Evolutionary conservation across 2,329 filamentous ascomycete species (phyloP).

Genomic region (Aplosporella prunicola): DNA sequence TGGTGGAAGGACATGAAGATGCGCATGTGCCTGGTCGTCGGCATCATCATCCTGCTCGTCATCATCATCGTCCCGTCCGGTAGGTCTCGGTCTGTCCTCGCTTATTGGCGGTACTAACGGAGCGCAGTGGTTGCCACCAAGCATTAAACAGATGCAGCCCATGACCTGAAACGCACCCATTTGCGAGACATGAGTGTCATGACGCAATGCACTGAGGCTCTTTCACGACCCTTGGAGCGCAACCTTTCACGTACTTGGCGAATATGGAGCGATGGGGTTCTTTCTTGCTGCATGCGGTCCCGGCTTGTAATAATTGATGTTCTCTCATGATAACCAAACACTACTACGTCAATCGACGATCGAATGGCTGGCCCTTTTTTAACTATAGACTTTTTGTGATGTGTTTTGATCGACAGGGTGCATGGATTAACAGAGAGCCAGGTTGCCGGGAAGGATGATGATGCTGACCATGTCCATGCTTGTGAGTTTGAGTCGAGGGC

Average conservation of each 20-base stretch:
- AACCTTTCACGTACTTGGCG: constrained; percentile 12
- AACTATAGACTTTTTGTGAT: no score
- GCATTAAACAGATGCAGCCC: constrained; percentile 7
- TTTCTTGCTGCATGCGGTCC: constrained; percentile 12
- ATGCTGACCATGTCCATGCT: no score
- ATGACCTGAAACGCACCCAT: constrained; percentile 6
- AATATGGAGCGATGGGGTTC: constrained; percentile 11
- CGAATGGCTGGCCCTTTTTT: constrained; percentile 2
- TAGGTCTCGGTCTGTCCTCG: constrained; percentile 38
- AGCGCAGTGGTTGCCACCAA: constrained; percentile 13
- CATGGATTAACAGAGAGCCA: no score
- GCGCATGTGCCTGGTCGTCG: constrained; percentile 89
- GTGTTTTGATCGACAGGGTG: no score
- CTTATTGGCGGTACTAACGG: no score
- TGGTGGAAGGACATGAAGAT: constrained; percentile 99
- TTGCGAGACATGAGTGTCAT: constrained; percentile 10
- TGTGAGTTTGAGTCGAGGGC: no score
- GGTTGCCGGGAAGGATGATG: no score
- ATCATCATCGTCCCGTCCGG: constrained; percentile 91
- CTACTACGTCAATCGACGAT: no score
- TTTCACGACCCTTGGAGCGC: constrained; percentile 8
- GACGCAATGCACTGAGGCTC: constrained; percentile 8
- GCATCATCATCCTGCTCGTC: constrained; percentile 82
- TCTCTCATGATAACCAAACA: constrained; percentile 8
- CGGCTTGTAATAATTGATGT: constrained; percentile 12